phyloP scores from a whole-genome alignment of 371 early-diverging fungal genomes.

The Lichtheimia corymbifera region DNA sequence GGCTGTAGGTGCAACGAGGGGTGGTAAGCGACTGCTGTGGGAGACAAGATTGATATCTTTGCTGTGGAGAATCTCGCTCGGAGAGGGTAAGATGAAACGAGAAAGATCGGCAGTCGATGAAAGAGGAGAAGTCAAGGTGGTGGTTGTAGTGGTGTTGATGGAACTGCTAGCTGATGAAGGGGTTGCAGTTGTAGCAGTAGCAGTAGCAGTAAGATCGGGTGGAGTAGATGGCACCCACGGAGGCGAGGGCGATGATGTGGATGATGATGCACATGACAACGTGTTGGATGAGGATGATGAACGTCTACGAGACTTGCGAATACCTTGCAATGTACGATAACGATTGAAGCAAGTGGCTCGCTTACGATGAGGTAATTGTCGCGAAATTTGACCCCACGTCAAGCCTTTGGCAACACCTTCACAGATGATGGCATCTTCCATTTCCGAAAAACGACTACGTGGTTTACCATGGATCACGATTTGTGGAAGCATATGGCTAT shows the following conservation, averaged over 20 bases:
- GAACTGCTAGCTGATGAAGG: too few relatives aligned
- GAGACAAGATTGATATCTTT: background rate
- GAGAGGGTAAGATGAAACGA: slow-evolving; percentile 15
- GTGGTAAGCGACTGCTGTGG: slow-evolving; percentile 5
- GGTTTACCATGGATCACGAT: slow-evolving; percentile 33
- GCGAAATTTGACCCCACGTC: slow-evolving; percentile 55
- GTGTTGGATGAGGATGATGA: background rate
- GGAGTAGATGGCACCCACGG: slow-evolving; percentile 15
- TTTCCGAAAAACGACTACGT: slow-evolving; percentile 49
- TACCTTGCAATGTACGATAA: slow-evolving; percentile 50
- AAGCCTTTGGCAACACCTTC: slow-evolving; percentile 50
- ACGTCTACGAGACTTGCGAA: slow-evolving; percentile 48
- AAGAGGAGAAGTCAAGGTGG: slow-evolving; percentile 1
- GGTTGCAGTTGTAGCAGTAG: background rate
- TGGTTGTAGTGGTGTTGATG: too few relatives aligned
- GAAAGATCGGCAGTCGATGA: slow-evolving; percentile 7
- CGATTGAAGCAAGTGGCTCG: slow-evolving; percentile 55
- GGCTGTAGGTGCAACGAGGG: slow-evolving; percentile 9
- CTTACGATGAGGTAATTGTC: slow-evolving; percentile 52
- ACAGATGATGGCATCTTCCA: slow-evolving; percentile 50
- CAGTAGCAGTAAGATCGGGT: slow-evolving; percentile 4
- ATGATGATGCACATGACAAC: background rate
- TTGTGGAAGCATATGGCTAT: slow-evolving; percentile 8
- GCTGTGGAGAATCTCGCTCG: slow-evolving; percentile 10
- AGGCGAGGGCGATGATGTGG: slow-evolving; percentile 8